Evolutionary conservation across 306 rosid genomes (phyloP), one percentile per base, ranked within the genome.

Genomic region (Gillenia trifoliata): DNA sequence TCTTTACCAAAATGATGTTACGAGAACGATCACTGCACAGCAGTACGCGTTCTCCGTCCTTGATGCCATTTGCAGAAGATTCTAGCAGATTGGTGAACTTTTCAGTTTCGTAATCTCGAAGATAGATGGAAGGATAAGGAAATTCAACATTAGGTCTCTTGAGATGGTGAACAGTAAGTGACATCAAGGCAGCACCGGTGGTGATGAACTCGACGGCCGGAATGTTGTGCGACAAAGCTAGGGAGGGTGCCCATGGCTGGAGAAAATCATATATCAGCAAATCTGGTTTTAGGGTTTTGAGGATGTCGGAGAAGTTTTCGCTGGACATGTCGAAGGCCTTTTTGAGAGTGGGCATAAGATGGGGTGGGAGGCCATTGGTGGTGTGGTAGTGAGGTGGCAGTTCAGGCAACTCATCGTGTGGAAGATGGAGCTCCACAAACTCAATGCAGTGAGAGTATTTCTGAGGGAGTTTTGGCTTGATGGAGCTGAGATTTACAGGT

Each of bases 291-390:
- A 79, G 66, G 60, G 54, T 55, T 47, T 73, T 60, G 33, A 79
- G 38, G n/a, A 83, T 61, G 55, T 45, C 9, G 60, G 71, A 62
- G 41, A 79, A 79, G 55, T 11, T n/a, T 0, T 68, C 55, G 36
- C 77, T 74, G n/a, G 84, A 66, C 77, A 74, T 59, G 57, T 75
- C 43, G 3, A 83, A 79, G 55, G 87, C 81, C 63, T 54, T 22
- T 26, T 68, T 74, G 25, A 83, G 79, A 5, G 77, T 55, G 23
- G 70, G 65, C 66, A 47, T 72, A 70, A 79, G 84, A 47, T 73
- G 74, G 28, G 81, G 55, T 28, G 64, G 50, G 50, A 43, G 50
- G 19, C 50, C 50, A 43, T 43, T 43, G 5, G 50, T 43, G 50
- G 50, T 43, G 50, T 43, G 50, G 50, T 43, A 43, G 50, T 13